Conservation (phyloP, 495 filamentous ascomycete genomes). For the Pseudomonodictys pantanalensis region DNA sequence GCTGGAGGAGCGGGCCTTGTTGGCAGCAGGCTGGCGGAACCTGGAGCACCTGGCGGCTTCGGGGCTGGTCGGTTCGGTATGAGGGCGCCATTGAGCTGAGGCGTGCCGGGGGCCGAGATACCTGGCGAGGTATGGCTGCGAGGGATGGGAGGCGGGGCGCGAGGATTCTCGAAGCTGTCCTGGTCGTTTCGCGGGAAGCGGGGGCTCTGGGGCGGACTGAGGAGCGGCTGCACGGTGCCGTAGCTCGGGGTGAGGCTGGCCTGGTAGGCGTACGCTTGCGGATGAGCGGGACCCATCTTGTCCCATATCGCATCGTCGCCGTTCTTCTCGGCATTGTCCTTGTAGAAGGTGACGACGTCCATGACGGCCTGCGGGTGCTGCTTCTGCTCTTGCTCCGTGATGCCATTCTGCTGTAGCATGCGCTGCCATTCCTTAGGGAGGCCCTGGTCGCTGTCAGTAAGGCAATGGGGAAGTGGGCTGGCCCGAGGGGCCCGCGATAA, state of each 20-base stretch:
- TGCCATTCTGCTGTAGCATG: slow-evolving; percentile 90
- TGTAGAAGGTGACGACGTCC: slow-evolving; percentile 94
- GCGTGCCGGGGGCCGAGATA: slow-evolving; percentile 46
- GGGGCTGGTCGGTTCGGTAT: slow-evolving; percentile 66
- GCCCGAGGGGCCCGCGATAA: not conserved
- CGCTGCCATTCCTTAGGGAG: slow-evolving; percentile 98
- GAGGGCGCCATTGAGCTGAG: slow-evolving; percentile 56
- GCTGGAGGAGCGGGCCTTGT: slow-evolving; percentile 44
- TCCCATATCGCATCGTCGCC: slow-evolving; percentile 86
- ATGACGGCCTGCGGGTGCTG: slow-evolving; percentile 91
- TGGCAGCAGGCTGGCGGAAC: slow-evolving; percentile 41
- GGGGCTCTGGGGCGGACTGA: slow-evolving; percentile 84
- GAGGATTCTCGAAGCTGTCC: slow-evolving; percentile 94
- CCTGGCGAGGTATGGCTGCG: slow-evolving; percentile 47
- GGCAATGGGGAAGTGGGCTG: not conserved
- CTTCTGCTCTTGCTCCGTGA: slow-evolving; percentile 92
- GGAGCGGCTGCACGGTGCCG: slow-evolving; percentile 57
- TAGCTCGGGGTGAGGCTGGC: slow-evolving; percentile 45
- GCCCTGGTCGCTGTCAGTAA: slow-evolving; percentile 53
- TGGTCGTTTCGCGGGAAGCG: slow-evolving; percentile 88
- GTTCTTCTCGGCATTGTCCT: slow-evolving; percentile 79
- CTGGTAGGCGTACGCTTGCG: slow-evolving; percentile 50
- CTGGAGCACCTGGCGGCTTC: slow-evolving; percentile 50
- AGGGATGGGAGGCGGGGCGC: slow-evolving; percentile 88
- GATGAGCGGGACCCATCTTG: slow-evolving; percentile 82